These are phyloP conservation scores for Geum urbanum DNA, from an alignment of 306 rosid genomes.

Conservation along the genomic window DNA sequence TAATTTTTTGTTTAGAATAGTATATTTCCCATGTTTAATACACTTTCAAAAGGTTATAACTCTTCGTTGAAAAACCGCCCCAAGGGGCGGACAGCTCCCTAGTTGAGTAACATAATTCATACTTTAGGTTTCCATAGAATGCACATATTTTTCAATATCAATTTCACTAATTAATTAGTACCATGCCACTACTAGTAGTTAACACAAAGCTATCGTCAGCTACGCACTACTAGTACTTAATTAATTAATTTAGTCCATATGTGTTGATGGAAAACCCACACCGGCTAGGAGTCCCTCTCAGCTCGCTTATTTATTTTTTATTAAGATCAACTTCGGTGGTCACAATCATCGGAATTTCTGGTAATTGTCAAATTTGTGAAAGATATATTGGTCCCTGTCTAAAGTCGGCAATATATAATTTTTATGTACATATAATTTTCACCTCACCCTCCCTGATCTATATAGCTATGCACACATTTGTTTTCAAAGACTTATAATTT, in stretches of 20 bases:
- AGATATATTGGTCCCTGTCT: neutral
- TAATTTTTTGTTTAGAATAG: too few relatives aligned
- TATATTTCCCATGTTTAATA: too few relatives aligned
- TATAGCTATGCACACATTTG: too few relatives aligned
- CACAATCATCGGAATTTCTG: neutral
- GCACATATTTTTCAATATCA: neutral
- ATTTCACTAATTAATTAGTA: neutral
- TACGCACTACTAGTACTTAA: neutral
- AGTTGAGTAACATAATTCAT: too few relatives aligned
- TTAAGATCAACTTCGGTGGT: neutral
- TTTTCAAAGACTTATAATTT: too few relatives aligned
- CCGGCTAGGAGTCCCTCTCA: neutral
- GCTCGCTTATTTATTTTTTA: neutral
- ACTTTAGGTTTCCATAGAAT: too few relatives aligned
- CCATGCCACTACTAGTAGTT: neutral
- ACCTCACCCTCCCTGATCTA: neutral
- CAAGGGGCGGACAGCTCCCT: too few relatives aligned
- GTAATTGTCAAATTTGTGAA: neutral
- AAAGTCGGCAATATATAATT: neutral
- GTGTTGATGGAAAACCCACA: neutral
- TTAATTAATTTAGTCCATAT: neutral
- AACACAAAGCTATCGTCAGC: neutral
- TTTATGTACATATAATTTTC: neutral
- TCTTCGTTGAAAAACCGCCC: too few relatives aligned
- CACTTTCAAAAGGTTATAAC: too few relatives aligned